These are phyloP conservation scores for Cardiosporidium cionae DNA, from an alignment of 169 alveolate genomes.

Conservation along the genomic window DNA sequence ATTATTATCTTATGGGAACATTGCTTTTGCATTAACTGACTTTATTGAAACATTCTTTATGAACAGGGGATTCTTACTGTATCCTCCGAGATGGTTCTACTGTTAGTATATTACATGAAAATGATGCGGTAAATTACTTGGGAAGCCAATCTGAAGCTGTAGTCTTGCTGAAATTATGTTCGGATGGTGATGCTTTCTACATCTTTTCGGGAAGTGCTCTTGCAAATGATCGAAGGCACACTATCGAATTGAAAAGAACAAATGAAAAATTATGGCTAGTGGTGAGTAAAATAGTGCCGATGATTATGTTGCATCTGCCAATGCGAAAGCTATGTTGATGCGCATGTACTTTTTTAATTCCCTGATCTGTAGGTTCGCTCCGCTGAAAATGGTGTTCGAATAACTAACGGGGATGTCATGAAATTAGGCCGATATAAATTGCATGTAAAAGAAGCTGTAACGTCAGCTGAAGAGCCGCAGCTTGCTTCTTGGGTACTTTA, in stretches of 20 bases:
- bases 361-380: too few species aligned
- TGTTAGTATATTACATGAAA: not conserved
- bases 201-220: not conserved
- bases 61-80: not conserved
- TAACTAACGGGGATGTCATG: conserved; percentile 69
- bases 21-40: not conserved
- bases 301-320: too few species aligned
- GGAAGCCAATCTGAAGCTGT: not conserved
- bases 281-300: too few species aligned
- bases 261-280: not conserved
- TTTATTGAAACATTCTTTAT: not conserved
- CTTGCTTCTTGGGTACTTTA: not conserved
- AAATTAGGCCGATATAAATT: conserved; percentile 80
- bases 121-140: not conserved
- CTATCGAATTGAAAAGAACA: too few species aligned
- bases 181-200: not conserved
- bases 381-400: conserved; percentile 29
- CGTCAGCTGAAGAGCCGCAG: not conserved
- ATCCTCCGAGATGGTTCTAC: not conserved
- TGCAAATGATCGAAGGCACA: not conserved
- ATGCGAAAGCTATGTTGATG: too few species aligned
- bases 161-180: not conserved
- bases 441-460: conserved; percentile 48
- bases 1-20: not conserved
- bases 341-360: too few species aligned